These are phyloP conservation scores for Conticribra weissflogii DNA, from an alignment of 108 stramenopile species.

Conservation along the genomic window DNA sequence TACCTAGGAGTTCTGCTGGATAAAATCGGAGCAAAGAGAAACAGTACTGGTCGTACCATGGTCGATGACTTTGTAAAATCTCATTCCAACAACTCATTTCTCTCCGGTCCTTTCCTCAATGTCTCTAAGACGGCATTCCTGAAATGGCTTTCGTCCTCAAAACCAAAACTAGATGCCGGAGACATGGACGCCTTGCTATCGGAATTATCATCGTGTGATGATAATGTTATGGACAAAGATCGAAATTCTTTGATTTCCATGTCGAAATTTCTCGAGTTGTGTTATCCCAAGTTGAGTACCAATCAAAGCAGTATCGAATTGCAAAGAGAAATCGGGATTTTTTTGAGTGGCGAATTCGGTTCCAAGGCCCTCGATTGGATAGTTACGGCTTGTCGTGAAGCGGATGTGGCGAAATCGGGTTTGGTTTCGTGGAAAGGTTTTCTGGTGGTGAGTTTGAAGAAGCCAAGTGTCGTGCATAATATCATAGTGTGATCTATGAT, in stretches of 20 bases:
- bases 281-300: background rate
- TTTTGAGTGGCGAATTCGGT: too few species aligned
- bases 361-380: too few species aligned
- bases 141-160: constrained; percentile 16
- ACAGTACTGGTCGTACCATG: background rate
- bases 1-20: constrained; percentile 13
- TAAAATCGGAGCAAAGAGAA: constrained; percentile 1
- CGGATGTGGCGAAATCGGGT: too few species aligned
- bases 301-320: background rate
- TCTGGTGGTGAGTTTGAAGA: too few species aligned
- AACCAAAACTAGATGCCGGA: constrained; percentile 10
- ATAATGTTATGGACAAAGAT: constrained; percentile 5
- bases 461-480: too few species aligned
- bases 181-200: constrained; percentile 8
- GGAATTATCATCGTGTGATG: background rate
- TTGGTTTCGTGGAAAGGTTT: too few species aligned
- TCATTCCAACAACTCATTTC: background rate
- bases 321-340: background rate
- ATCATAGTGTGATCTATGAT: too few species aligned
- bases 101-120: background rate
- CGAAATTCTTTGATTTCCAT: constrained; percentile 9
- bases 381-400: too few species aligned
- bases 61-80: constrained; percentile 10
- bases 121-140: background rate
- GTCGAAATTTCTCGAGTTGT: constrained; percentile 7